These are phyloP conservation scores for Vigna radiata DNA, from an alignment of 306 rosid species.

Conservation along the genomic window DNA sequence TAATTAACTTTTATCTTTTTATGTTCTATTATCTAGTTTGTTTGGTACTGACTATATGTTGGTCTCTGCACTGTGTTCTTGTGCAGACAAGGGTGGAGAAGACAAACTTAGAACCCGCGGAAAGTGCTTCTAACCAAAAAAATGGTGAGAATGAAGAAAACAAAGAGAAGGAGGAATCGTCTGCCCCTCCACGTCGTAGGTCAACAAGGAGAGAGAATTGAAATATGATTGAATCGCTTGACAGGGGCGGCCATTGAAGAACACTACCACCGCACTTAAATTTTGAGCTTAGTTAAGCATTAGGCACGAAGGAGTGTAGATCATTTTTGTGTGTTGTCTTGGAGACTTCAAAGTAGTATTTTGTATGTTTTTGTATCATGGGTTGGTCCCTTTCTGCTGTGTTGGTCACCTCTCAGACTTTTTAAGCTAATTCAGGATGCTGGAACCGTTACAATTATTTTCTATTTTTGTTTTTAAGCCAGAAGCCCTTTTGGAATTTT, in stretches of 20 bases:
- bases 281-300: conserved; percentile 53
- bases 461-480: too few species aligned
- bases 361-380: too few species aligned
- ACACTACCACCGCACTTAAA: conserved; percentile 36
- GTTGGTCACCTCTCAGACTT: too few species aligned
- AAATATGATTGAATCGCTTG: conserved; percentile 38
- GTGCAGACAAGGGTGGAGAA: conserved; percentile 57
- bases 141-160: conserved; percentile 64
- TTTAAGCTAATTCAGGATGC: background rate
- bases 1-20: conserved; percentile 8
- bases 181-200: conserved; percentile 71
- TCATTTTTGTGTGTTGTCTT: conserved; percentile 37
- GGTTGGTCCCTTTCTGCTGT: too few species aligned
- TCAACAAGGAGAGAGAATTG: conserved; percentile 66
- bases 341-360: conserved; percentile 34
- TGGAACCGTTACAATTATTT: background rate
- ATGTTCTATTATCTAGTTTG: background rate
- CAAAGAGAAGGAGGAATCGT: conserved; percentile 51
- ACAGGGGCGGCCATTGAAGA: conserved; percentile 45
- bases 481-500: too few species aligned
- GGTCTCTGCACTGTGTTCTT: background rate
- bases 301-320: conserved; percentile 50
- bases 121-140: conserved; percentile 51
- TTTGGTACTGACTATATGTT: background rate
- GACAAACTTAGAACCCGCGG: conserved; percentile 47